Evolutionary conservation across 2,329 filamentous ascomycete species (phyloP).

Genomic region (Zymoseptoria ardabiliae): DNA sequence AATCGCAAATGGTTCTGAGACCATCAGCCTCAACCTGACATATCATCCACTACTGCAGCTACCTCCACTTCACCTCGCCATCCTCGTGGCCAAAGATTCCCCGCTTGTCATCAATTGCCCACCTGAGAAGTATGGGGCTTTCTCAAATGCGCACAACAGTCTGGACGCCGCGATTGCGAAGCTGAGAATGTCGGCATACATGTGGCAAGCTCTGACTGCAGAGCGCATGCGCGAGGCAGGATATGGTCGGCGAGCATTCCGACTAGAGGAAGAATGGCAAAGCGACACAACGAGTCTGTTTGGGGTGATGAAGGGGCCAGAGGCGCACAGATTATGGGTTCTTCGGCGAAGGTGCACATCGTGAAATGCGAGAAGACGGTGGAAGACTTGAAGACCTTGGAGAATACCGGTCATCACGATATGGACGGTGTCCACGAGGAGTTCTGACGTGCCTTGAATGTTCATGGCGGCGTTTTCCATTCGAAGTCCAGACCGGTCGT

Average conservation of each 20-base stretch:
- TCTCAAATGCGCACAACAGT: constrained; percentile 24
- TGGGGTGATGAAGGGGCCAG: neutral
- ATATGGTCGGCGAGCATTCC: constrained; percentile 24
- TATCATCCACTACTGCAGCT: constrained; percentile 27
- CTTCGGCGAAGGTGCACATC: constrained; percentile 25
- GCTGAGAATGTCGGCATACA: constrained; percentile 30
- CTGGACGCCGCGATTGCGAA: constrained; percentile 28
- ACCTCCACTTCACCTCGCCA: constrained; percentile 29
- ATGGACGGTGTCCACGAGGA: constrained; percentile 17
- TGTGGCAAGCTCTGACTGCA: constrained; percentile 32
- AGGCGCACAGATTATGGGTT: constrained; percentile 14
- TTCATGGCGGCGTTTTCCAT: constrained; percentile 23
- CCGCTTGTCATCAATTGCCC: constrained; percentile 29
- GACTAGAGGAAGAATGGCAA: constrained; percentile 29
- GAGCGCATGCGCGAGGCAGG: constrained; percentile 26
- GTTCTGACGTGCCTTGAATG: constrained; percentile 23
- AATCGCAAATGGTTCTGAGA: constrained; percentile 13
- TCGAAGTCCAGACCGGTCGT: constrained; percentile 23
- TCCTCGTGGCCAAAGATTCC: constrained; percentile 30
- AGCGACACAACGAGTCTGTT: constrained; percentile 19
- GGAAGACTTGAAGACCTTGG: constrained; percentile 18
- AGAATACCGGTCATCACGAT: constrained; percentile 21
- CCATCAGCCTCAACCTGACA: constrained; percentile 16
- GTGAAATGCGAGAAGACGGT: constrained; percentile 23
- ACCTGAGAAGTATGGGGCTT: constrained; percentile 20